Evolutionary conservation across 2,329 filamentous ascomycete genomes (phyloP).

Genomic region (Chalaropsis ovoidea): DNA sequence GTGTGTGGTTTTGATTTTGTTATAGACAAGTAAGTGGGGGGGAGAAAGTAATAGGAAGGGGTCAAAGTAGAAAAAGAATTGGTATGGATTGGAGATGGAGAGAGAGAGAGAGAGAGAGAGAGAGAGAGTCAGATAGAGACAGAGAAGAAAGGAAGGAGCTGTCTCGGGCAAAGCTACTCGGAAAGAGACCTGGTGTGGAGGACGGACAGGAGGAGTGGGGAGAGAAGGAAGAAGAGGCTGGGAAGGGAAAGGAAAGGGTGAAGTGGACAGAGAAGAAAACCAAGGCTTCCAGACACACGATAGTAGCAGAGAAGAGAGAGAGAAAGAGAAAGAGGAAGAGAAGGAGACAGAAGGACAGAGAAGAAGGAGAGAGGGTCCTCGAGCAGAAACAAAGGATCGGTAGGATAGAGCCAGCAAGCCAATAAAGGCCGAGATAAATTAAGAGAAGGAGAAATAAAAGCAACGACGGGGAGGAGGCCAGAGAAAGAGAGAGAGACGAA

Average conservation of each 20-base stretch:
- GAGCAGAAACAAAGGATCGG: neutral
- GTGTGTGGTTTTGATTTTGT: too few relatives aligned
- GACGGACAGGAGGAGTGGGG: neutral
- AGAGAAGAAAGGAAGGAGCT: neutral
- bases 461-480: neutral
- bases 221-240: neutral
- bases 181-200: neutral
- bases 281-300: neutral
- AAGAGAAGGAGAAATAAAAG: conserved; percentile 1
- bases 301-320: neutral
- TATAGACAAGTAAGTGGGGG: too few relatives aligned
- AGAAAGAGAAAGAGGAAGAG: neutral
- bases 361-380: neutral
- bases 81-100: too few relatives aligned
- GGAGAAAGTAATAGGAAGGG: neutral
- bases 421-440: conserved; percentile 11
- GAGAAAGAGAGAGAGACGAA: neutral
- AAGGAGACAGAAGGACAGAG: neutral
- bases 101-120: neutral
- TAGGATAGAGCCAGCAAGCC: neutral
- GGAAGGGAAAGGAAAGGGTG: neutral
- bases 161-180: neutral
- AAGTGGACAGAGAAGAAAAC: neutral
- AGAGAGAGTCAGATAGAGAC: neutral
- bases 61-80: neutral